Evolutionary conservation across 495 filamentous ascomycete genomes (phyloP).

Genomic region (Penicillium dipodomyicola): DNA sequence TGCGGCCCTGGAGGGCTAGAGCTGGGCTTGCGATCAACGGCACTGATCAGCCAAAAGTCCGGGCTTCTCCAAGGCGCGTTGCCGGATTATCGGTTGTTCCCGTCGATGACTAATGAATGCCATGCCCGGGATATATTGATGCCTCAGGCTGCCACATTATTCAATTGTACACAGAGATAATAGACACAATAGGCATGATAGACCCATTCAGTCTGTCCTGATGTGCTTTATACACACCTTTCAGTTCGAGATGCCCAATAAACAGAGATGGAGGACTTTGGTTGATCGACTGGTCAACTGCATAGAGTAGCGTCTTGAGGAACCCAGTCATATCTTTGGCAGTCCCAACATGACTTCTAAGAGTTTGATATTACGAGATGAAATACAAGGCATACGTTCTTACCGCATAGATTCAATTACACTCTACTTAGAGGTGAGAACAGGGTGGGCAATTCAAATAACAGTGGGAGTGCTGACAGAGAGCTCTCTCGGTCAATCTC

Average conservation of each 20-base stretch:
- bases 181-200: neutral
- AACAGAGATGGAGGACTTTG: neutral
- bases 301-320: neutral
- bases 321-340: neutral
- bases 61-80: constrained; percentile 29
- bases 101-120: neutral
- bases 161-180: neutral
- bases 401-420: neutral
- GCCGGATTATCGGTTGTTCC: constrained; percentile 20
- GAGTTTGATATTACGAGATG: neutral
- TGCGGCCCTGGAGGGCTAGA: constrained; percentile 25
- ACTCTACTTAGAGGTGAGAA: neutral
- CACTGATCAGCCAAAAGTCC: constrained; percentile 35
- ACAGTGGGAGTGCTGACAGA: neutral
- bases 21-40: constrained; percentile 29
- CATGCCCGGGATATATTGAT: neutral
- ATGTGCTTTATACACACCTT: neutral
- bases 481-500: neutral
- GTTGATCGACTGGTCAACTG: neutral
- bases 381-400: neutral
- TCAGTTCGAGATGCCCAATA: neutral
- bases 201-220: neutral
- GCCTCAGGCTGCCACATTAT: neutral
- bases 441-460: neutral
- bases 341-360: neutral